phyloP scores from a whole-genome alignment of 179 eudicot species.

The Nepenthes alata region DNA sequence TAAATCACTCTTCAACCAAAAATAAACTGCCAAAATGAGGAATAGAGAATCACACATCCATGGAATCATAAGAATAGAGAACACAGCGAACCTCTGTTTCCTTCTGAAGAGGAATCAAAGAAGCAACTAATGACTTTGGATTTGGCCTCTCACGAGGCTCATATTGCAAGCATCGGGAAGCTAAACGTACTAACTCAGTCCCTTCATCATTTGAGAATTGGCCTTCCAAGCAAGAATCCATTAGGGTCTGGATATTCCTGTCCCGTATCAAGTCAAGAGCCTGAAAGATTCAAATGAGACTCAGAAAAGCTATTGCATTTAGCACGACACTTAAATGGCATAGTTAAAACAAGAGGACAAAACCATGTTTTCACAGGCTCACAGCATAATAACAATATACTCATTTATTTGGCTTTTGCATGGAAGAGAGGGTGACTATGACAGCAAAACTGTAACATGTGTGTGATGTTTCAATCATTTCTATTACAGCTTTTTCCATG shows the following conservation, averaged over 20 bases:
- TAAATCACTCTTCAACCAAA: not conserved
- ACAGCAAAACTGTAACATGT: too few species aligned
- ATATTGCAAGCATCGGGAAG: slow-evolving; percentile 49
- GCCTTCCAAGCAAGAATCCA: slow-evolving; percentile 56
- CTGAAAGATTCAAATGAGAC: slow-evolving; percentile 20
- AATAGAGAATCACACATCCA: not conserved
- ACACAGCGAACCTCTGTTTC: slow-evolving; percentile 31
- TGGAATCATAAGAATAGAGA: slow-evolving; percentile 1
- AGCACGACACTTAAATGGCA: not conserved
- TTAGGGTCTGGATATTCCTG: slow-evolving; percentile 46
- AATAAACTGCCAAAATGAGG: not conserved
- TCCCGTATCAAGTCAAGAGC: slow-evolving; percentile 55
- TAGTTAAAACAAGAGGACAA: not conserved
- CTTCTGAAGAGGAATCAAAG: slow-evolving; percentile 51
- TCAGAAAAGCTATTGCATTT: slow-evolving; percentile 9
- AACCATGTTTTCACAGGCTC: too few species aligned
- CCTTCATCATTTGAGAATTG: slow-evolving; percentile 48
- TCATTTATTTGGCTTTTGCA: too few species aligned
- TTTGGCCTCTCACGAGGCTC: slow-evolving; percentile 59
- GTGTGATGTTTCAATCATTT: too few species aligned
- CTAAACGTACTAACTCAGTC: slow-evolving; percentile 46
- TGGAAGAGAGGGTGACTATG: too few species aligned
- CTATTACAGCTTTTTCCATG: too few species aligned
- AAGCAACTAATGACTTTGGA: slow-evolving; percentile 38
- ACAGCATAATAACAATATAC: too few species aligned